Percentiles rank a stretch among this genome's conserved stretches.
phyloP scores from a whole-genome alignment of 257 asterid species.

The Scutellaria minor region DNA sequence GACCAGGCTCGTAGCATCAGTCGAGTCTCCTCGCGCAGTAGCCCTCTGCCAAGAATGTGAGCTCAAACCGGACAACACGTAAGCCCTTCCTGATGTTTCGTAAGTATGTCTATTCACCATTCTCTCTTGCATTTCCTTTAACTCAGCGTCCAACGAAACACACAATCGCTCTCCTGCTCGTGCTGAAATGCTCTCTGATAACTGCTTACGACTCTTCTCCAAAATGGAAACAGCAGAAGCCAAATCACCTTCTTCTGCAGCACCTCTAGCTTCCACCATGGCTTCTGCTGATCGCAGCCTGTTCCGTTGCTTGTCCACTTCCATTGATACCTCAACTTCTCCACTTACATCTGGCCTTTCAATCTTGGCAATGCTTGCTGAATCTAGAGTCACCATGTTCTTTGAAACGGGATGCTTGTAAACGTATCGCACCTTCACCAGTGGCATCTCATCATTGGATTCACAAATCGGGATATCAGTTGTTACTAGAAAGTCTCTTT shows the following conservation, averaged over 20 bases:
- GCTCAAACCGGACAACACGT: conserved; percentile 87
- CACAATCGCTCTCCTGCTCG: conserved; percentile 69
- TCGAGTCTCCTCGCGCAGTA: conserved; percentile 88
- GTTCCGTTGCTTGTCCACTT: conserved; percentile 81
- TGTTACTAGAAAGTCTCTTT: conserved; percentile 72
- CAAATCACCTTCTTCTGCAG: conserved; percentile 80
- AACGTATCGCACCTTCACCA: conserved; percentile 59
- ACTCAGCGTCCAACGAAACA: conserved; percentile 64
- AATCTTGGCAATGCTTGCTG: conserved; percentile 48
- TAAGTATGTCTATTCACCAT: conserved; percentile 73
- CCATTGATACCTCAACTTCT: conserved; percentile 57
- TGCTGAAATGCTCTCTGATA: conserved; percentile 61
- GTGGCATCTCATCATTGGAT: conserved; percentile 53
- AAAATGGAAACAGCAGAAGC: conserved; percentile 57
- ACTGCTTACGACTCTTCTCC: conserved; percentile 55
- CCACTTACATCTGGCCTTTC: conserved; percentile 52
- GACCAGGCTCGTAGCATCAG: conserved; percentile 61
- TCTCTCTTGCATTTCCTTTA: conserved; percentile 84
- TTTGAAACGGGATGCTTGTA: conserved; percentile 62
- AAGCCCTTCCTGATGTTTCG: conserved; percentile 88
- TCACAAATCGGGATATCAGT: conserved; percentile 57
- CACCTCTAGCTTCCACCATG: conserved; percentile 72
- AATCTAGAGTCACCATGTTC: conserved; percentile 42
- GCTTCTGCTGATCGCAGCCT: conserved; percentile 77
- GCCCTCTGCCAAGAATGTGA: conserved; percentile 99